Evolutionary conservation across 2,329 filamentous ascomycete species (phyloP).

Genomic region (Cadophora malorum): DNA sequence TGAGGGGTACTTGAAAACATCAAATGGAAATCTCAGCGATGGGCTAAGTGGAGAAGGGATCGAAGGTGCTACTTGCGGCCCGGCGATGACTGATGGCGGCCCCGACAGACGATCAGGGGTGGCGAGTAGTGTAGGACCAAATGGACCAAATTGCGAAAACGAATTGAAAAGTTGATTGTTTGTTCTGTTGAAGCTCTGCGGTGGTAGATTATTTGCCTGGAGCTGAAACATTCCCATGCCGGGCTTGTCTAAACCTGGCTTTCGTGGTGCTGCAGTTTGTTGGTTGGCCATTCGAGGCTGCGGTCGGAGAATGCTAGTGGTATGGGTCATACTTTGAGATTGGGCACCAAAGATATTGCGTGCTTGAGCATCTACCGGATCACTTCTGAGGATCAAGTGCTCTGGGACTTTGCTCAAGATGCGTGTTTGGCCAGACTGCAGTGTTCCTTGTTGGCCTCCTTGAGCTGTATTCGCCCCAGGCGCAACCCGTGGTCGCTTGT

Average conservation of each 20-base stretch:
- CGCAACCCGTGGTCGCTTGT: not conserved
- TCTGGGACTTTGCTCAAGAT: not conserved
- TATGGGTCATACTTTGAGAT: not conserved
- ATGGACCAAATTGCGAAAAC: not conserved
- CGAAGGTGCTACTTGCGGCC: not conserved
- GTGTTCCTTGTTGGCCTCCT: not conserved
- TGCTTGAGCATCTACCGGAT: not conserved
- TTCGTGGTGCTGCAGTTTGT: not conserved
- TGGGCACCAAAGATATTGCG: not conserved
- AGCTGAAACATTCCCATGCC: not conserved
- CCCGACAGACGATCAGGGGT: not conserved
- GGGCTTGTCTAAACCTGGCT: not conserved
- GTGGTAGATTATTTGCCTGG: not conserved
- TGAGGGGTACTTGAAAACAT: not conserved
- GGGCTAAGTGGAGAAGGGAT: not conserved
- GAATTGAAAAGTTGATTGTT: not conserved
- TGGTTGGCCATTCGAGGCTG: slow-evolving; percentile 3
- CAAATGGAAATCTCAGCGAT: not conserved
- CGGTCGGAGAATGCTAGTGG: not conserved
- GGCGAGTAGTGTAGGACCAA: not conserved
- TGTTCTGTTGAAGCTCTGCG: not conserved
- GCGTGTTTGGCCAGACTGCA: not conserved
- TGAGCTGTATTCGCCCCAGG: not conserved
- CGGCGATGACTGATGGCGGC: not conserved
- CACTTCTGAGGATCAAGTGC: not conserved